These are phyloP conservation scores for Fraxinus baroniana DNA, from an alignment of 305 asterid species.

Conservation along the genomic window DNA sequence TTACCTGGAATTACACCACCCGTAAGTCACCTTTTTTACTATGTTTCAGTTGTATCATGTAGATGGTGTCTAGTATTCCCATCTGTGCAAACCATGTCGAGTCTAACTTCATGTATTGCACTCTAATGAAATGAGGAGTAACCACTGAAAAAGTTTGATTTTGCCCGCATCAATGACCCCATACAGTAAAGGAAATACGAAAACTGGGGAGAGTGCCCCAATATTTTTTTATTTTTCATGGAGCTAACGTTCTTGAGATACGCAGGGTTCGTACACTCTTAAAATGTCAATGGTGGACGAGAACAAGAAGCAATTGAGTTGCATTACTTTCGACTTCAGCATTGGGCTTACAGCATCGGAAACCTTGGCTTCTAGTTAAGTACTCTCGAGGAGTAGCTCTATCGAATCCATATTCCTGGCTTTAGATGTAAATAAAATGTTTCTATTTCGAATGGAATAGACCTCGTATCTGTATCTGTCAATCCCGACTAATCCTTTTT, in stretches of 20 bases:
- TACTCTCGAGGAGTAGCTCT: slow-evolving; percentile 4
- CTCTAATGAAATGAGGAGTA: not conserved
- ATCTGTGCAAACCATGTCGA: not conserved
- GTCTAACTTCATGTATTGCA: not conserved
- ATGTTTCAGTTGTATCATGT: not conserved
- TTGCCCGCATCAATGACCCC: not conserved
- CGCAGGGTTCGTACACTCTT: slow-evolving; percentile 77
- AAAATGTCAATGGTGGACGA: slow-evolving; percentile 60
- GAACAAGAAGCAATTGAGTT: slow-evolving; percentile 51
- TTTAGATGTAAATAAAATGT: slow-evolving; percentile 7
- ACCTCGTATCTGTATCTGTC: not conserved
- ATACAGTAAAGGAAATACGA: not conserved
- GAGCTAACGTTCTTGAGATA: not conserved
- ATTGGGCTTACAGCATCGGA: slow-evolving; percentile 50
- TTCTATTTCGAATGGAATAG: not conserved
- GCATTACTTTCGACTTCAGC: slow-evolving; percentile 76
- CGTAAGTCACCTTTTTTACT: slow-evolving; percentile 44
- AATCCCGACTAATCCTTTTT: not conserved
- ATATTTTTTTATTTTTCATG: not conserved
- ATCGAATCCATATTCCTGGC: not conserved
- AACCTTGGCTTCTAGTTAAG: slow-evolving; percentile 46
- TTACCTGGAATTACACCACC: slow-evolving; percentile 85
- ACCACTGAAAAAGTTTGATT: not conserved
- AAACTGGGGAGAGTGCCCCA: not conserved
- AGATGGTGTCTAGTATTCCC: not conserved